Evolutionary conservation across 2,329 filamentous ascomycete genomes (phyloP).

Genomic region (Lachnellula arida): DNA sequence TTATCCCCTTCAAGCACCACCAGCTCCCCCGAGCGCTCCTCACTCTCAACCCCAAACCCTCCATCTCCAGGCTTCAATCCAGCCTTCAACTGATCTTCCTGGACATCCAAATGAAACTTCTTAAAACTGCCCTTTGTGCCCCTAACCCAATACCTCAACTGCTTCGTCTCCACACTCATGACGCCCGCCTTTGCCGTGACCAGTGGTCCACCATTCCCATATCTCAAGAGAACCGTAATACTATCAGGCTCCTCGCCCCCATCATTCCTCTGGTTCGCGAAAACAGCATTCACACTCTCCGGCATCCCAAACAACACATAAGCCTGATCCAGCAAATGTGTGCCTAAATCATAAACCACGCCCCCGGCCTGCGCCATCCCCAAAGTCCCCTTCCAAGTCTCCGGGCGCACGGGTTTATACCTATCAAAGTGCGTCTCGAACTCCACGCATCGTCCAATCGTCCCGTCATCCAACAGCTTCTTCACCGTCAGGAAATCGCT

Average conservation of each 20-base stretch:
- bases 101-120: constrained; percentile 66
- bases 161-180: constrained; percentile 62
- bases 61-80: constrained; percentile 58
- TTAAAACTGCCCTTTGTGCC: constrained; percentile 71
- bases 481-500: constrained; percentile 68
- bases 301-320: constrained; percentile 68
- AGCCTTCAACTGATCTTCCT: constrained; percentile 68
- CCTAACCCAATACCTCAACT: constrained; percentile 72
- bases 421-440: constrained; percentile 80
- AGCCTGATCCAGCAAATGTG: constrained; percentile 72
- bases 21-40: constrained; percentile 53
- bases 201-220: constrained; percentile 52
- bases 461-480: constrained; percentile 53
- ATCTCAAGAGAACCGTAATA: constrained; percentile 62
- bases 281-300: constrained; percentile 59
- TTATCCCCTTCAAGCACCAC: constrained; percentile 49
- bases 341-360: constrained; percentile 68
- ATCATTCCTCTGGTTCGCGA: constrained; percentile 60
- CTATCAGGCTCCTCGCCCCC: constrained; percentile 48
- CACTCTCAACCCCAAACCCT: constrained; percentile 61
- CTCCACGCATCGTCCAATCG: constrained; percentile 68
- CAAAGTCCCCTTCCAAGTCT: constrained; percentile 63
- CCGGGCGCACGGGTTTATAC: constrained; percentile 55
- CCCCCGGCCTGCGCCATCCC: constrained; percentile 59
- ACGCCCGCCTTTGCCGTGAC: constrained; percentile 67